Base-by-base conservation (phyloP, 257 asterid species). In the Solanum rostratum region DNA sequence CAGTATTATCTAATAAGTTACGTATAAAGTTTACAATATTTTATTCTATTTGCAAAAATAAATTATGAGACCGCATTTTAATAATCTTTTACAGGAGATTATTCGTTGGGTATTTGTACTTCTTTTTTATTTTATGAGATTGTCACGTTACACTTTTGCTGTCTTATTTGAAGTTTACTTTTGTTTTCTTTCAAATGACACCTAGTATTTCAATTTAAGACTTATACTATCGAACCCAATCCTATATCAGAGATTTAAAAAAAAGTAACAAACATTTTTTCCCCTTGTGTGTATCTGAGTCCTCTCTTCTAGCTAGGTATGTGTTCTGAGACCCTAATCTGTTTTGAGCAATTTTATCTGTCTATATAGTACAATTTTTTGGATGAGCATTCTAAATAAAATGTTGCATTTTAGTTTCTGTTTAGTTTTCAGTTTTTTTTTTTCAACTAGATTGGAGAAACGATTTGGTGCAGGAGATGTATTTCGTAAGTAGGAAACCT, bases 401-500 rank as follows among this genome's bases (percentile, higher is more conserved):
- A 29, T 65, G 45, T 15, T 15, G 45, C 11, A 15, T 15, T 65
- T n/a, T 6, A 7, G 43, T 27, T 63, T 63, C 39, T 63, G 10
- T 27, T 5, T 13, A 27, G 12, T 29, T 65, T 65, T 65, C 20
- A 63, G 19, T 14, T n/a, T 59, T 3, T 55, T 55, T 54, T 59
- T 10, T 0, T 37, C 79, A 63, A 78, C 52, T 66, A 73, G 84
- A 85, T 83, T 53, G 41, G 37, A 78, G 45, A 50, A 50, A 50
- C 55, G 59, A 50, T 27, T 78, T 78, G 27, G 82, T 49, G 63
- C 14, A 24, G 27, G 45, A 70, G 53, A 70, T 68, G 82, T 85
- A 65, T 65, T 7, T 12, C 33, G 53, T 68, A 62, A 69, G 52
- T 80, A 7, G 89, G 85, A 84, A 88, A 88, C 88, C 92, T 87